Conservation (phyloP, 768 basidiomycete genomes). For the Mycena rosella region DNA sequence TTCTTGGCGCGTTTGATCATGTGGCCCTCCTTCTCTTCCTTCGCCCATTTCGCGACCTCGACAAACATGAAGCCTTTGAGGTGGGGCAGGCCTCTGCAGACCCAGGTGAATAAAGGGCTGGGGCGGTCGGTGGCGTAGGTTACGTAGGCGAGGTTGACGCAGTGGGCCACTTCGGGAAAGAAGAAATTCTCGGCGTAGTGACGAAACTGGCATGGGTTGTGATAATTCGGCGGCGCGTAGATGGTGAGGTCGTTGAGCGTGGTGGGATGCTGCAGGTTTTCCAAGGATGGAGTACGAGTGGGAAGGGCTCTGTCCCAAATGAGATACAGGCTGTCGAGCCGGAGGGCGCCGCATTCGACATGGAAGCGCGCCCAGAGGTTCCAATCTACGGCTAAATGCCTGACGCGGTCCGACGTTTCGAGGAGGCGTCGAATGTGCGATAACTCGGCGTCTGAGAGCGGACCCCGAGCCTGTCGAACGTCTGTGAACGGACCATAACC, state of each 20-base stretch:
- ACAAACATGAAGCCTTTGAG: slow-evolving; percentile 1
- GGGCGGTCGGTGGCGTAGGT: slow-evolving; percentile 13
- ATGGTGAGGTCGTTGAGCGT: slow-evolving; percentile 12
- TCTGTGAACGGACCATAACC: too few species aligned
- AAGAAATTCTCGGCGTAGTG: slow-evolving; percentile 1
- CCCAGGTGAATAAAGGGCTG: neutral
- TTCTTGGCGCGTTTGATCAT: neutral
- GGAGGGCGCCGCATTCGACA: neutral
- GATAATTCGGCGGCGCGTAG: neutral
- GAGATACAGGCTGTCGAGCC: slow-evolving; percentile 15
- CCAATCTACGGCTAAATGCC: slow-evolving; percentile 10
- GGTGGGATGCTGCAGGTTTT: neutral
- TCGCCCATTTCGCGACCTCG: neutral
- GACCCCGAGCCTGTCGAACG: too few species aligned
- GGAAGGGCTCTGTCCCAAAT: neutral
- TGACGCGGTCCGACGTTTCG: neutral
- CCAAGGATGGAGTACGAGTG: neutral
- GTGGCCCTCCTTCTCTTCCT: neutral
- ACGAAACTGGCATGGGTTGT: neutral
- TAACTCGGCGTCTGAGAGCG: neutral
- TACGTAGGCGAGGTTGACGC: slow-evolving; percentile 19
- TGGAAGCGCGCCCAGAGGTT: slow-evolving; percentile 5
- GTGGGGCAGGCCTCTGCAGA: neutral
- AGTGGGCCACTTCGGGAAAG: slow-evolving; percentile 1
- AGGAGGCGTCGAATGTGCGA: neutral